Evolutionary conservation across 345 rosid genomes (phyloP), one percentile per base, ranked within the genome.

Genomic region (Populus ilicifolia): DNA sequence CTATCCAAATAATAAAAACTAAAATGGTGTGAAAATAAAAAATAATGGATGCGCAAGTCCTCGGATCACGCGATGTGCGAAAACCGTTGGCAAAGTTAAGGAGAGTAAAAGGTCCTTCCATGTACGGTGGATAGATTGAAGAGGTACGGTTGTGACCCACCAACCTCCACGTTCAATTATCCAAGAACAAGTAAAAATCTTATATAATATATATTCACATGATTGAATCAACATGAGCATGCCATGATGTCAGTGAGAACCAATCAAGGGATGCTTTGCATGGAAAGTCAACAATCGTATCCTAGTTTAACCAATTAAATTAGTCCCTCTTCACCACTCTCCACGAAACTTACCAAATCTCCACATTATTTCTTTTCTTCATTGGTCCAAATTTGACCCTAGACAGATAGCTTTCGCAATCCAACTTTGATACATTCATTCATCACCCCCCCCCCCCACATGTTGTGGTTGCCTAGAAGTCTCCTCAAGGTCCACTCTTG

Each of bases 241-340:
- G 64, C 10, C 64, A 59, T 10, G 64, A 59, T 59, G 64, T 59
- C 64, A 59, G n/a, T n/a, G 64, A 23, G 64, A 23, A 10, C 5
- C 27, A 59, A 59, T 59, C 4, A 59, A 23, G 6, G 64, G 64
- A 14, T 6, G 52, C 20, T 71, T 14, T 80, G 76, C 78, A 78
- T 74, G 64, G 73, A 76, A 87, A 86, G 89, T 87, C 94, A 85
- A 83, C 78, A 71, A 18, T 71, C 72, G 84, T 87, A 81, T 82
- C 84, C 36, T 59, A 75, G 33, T 70, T 52, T 72, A 69, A 67
- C 80, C 80, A 82, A 69, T 79, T 6, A 78, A 38, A 30, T 12
- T 20, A n/a, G 9, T 33, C 17, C 44, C 78, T 10, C 63, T 8
- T 66, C 67, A 29, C 75, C 64, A 23, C 76, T 35, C 50, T 27